Conservation (phyloP, 2,329 filamentous ascomycete genomes). For the Teratosphaeriaceae sp. region DNA sequence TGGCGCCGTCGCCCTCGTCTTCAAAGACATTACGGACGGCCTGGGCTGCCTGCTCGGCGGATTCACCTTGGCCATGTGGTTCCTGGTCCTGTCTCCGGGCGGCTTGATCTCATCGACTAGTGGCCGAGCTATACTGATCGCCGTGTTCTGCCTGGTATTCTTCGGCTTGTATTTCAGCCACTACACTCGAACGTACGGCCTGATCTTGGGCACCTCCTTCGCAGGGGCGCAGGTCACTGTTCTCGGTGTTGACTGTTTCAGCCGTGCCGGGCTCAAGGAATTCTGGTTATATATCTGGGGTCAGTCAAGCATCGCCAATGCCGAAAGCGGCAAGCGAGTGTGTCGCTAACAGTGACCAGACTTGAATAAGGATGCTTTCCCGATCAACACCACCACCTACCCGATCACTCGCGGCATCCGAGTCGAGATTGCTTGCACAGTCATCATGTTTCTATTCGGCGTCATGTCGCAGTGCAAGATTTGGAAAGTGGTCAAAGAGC, state of each 20-base stretch:
- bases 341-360: slow-evolving; percentile 30
- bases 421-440: slow-evolving; percentile 72
- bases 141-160: slow-evolving; percentile 58
- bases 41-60: slow-evolving; percentile 84
- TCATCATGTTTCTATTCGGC: slow-evolving; percentile 68
- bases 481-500: slow-evolving; percentile 68
- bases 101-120: slow-evolving; percentile 60
- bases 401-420: slow-evolving; percentile 80
- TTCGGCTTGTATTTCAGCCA: slow-evolving; percentile 74
- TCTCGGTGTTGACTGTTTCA: slow-evolving; percentile 86
- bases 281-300: slow-evolving; percentile 94
- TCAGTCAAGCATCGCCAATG: slow-evolving; percentile 35
- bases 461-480: slow-evolving; percentile 78
- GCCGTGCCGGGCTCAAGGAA: slow-evolving; percentile 82
- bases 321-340: too few species aligned
- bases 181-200: slow-evolving; percentile 68
- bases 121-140: slow-evolving; percentile 68
- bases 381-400: slow-evolving; percentile 67
- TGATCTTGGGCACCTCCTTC: slow-evolving; percentile 73
- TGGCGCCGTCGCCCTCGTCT: slow-evolving; percentile 67
- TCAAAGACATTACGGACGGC: slow-evolving; percentile 76
- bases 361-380: slow-evolving; percentile 74
- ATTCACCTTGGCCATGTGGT: slow-evolving; percentile 85
- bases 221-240: slow-evolving; percentile 71
- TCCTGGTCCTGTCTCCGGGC: slow-evolving; percentile 69